Evolutionary conservation across 345 rosid species (phyloP).

Genomic region (Isatis tinctoria): DNA sequence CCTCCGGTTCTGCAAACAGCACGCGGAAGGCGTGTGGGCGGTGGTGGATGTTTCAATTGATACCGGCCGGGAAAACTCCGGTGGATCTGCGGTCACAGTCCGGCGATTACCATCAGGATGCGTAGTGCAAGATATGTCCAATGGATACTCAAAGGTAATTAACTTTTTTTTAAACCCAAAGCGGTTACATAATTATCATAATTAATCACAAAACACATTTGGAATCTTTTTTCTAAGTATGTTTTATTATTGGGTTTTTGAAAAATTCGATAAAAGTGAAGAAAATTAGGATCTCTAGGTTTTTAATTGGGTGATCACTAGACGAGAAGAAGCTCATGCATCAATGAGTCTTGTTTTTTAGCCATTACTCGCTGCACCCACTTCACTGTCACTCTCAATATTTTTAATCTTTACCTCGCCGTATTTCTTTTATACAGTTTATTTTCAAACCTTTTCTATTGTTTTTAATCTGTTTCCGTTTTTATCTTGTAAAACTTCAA

Average conservation of each 20-base stretch:
- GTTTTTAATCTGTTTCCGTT: background rate
- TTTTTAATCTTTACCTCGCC: background rate
- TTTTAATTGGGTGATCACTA: constrained; percentile 31
- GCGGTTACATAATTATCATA: background rate
- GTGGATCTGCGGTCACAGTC: constrained; percentile 34
- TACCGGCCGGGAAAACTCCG: constrained; percentile 39
- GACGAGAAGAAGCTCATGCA: constrained; percentile 38
- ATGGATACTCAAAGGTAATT: constrained; percentile 87
- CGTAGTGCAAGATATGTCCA: constrained; percentile 93
- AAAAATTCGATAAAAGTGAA: constrained; percentile 13
- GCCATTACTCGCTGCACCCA: constrained; percentile 38
- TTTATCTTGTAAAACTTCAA: background rate
- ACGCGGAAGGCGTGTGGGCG: constrained; percentile 65
- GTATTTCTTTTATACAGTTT: background rate
- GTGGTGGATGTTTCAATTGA: constrained; percentile 74
- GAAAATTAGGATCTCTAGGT: constrained; percentile 30
- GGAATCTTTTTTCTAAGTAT: constrained; percentile 9
- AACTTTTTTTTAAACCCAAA: background rate
- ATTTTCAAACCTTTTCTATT: background rate
- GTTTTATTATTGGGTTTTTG: constrained; percentile 2
- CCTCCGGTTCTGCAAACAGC: constrained; percentile 73
- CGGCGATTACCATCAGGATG: constrained; percentile 97
- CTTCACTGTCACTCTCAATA: constrained; percentile 32
- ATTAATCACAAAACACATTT: background rate
- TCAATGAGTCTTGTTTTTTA: constrained; percentile 37